Percentiles rank a stretch among this genome's conserved stretches.
phyloP scores from a whole-genome alignment of 306 rosid species.

The Lathyrus tuberosus region DNA sequence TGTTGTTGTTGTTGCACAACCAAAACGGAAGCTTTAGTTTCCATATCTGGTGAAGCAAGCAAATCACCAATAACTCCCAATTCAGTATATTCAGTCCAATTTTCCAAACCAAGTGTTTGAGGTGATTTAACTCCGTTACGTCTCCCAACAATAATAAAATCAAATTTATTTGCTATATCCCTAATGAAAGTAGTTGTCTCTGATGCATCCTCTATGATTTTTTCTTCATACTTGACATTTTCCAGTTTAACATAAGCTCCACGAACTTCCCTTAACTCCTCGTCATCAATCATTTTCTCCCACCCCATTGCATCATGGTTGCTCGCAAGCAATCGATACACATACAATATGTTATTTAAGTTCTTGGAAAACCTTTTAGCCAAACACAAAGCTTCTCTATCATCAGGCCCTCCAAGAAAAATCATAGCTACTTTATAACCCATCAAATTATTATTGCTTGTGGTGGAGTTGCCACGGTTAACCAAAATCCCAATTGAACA shows the following conservation, averaged over 20 bases:
- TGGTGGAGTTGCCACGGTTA: conserved; percentile 15
- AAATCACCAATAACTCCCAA: conserved; percentile 63
- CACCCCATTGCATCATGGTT: conserved; percentile 6
- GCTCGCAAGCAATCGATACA: conserved; percentile 31
- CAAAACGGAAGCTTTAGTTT: conserved; percentile 48
- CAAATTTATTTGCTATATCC: conserved; percentile 35
- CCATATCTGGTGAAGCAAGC: conserved; percentile 55
- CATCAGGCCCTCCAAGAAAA: conserved; percentile 60
- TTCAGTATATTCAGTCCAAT: conserved; percentile 67
- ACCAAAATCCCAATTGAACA: conserved; percentile 57
- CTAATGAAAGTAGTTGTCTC: conserved; percentile 40
- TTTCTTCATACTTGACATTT: conserved; percentile 41
- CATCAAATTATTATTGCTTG: not conserved
- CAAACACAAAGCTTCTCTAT: conserved; percentile 55
- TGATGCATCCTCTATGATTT: conserved; percentile 31
- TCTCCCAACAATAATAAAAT: conserved; percentile 62
- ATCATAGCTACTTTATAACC: conserved; percentile 35
- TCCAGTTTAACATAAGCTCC: conserved; percentile 2
- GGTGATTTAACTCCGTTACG: conserved; percentile 35
- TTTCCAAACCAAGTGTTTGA: conserved; percentile 49
- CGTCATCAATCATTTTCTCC: conserved; percentile 47
- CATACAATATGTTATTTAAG: conserved; percentile 11
- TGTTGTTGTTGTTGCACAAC: conserved; percentile 56
- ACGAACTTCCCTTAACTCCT: conserved; percentile 35
- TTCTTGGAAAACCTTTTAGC: conserved; percentile 45